These are phyloP conservation scores for Penicillium desertorum DNA, from an alignment of 495 filamentous ascomycete species.

Conservation along the genomic window DNA sequence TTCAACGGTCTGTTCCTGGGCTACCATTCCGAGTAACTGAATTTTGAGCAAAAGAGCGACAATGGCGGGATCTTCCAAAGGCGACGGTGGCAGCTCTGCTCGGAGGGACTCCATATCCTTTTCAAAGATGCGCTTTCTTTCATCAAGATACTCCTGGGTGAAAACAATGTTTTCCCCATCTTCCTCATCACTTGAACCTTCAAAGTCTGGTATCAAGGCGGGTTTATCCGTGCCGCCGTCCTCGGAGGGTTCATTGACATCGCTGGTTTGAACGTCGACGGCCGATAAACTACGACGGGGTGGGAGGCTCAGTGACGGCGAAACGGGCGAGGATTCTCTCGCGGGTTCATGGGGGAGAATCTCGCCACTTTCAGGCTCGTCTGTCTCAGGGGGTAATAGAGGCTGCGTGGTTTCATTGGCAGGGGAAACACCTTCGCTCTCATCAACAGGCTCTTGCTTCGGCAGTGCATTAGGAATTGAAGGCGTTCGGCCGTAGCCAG, in stretches of 20 bases:
- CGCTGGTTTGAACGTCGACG: constrained; percentile 10
- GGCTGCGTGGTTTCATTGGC: constrained; percentile 24
- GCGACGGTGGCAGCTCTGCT: constrained; percentile 45
- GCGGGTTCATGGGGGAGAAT: constrained; percentile 1
- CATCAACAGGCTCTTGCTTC: constrained; percentile 44
- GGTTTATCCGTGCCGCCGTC: constrained; percentile 2
- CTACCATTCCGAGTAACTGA: constrained; percentile 46
- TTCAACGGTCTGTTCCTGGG: constrained; percentile 24
- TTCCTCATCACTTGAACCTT: constrained; percentile 42
- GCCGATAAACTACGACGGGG: constrained; percentile 15
- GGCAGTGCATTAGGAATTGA: constrained; percentile 34
- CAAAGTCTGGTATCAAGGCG: constrained; percentile 36
- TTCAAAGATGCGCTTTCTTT: constrained; percentile 49
- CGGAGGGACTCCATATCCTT: constrained; percentile 46
- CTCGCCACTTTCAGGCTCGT: constrained; percentile 8
- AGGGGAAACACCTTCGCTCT: constrained; percentile 34
- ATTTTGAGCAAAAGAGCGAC: constrained; percentile 46
- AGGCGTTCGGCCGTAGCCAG: constrained; percentile 39
- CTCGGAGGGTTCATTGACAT: constrained; percentile 16
- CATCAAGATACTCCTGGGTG: constrained; percentile 52
- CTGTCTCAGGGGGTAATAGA: constrained; percentile 6
- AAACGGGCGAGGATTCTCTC: constrained; percentile 11
- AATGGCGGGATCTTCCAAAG: constrained; percentile 47
- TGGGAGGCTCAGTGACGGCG: constrained; percentile 21
- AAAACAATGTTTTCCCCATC: constrained; percentile 49